Conservation (phyloP, 192 early-diverging fungal species). For the Backusella luteola region DNA sequence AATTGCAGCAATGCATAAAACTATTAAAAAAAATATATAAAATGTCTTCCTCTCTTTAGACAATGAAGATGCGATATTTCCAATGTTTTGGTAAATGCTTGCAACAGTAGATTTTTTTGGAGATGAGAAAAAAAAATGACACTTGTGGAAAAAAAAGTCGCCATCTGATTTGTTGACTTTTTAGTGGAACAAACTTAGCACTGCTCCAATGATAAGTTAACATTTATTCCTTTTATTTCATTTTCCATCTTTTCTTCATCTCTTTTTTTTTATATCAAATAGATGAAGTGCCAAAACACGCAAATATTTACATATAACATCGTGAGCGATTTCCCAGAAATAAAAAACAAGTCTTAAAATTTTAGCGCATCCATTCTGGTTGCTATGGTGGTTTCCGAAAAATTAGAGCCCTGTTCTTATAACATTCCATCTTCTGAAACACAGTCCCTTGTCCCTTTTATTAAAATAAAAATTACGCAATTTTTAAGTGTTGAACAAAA, state of each 20-base stretch:
- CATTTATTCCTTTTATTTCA: background rate
- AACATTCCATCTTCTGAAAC: background rate
- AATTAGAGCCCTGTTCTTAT: background rate
- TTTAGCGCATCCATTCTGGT: background rate
- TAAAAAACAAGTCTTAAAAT: background rate
- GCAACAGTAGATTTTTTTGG: background rate
- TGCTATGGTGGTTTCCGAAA: background rate
- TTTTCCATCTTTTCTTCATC: background rate
- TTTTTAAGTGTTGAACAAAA: background rate
- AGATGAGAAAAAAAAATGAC: background rate
- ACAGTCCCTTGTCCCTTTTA: background rate
- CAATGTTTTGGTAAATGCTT: background rate
- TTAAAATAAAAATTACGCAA: background rate
- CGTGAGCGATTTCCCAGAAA: background rate
- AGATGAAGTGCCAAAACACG: background rate
- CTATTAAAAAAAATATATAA: background rate
- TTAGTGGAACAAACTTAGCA: background rate
- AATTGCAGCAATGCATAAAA: background rate
- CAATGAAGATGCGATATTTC: background rate
- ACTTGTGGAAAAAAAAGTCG: constrained; percentile 1
- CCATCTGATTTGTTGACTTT: background rate
- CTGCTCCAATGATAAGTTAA: background rate
- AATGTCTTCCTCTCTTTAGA: background rate
- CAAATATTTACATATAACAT: background rate
- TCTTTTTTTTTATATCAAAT: background rate